Base-by-base conservation (phyloP, 805 yeast species). In the Wickerhamiella musiphila region DNA sequence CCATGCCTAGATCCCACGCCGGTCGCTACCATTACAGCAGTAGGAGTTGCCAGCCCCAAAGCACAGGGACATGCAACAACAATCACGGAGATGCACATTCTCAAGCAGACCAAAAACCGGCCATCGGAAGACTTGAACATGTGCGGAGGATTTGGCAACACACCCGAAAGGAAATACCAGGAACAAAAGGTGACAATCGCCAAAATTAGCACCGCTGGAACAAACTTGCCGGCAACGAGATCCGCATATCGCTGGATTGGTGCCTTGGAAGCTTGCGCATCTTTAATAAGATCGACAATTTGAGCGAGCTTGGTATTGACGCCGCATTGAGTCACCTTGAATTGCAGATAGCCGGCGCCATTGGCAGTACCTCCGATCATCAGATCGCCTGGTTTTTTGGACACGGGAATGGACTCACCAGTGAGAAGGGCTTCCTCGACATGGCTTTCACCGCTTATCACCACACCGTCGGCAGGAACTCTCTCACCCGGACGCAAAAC, bases 11-110 rank as follows among this genome's bases (percentile, higher is more conserved):
- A 96, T 25, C 94, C 96, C 15, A 82, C 76, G 25, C 98, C 98
- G 2, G 96, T 86, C 6, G 95, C 98, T 2, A 90, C 98, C 95
- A 92, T 90, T 8, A 90, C 81, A 0, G 96, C 96, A 2, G 98
- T 92, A 1, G 99, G 99, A 0, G 96, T 93, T 3, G 95, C 95
- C 31, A 90, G 62, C 3, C 98, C 99, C 16, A 90, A 57, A 0
- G 98, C 96, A 64, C 98, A 90, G 0, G 99, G 99, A 55, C 99
- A 90, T 2, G 98, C 98, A 31, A 90, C 95, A 8, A 90, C 94
- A 41, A 92, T 69, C 4, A 90, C 98, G 5, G 93, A 73, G 18
- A 90, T 86, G 5, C 93, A 75, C 28, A 84, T 65, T 45, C 78
- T 73, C 35, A 92, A 53, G 48, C 86, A 75, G 4, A 68, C 68